Percentiles rank a stretch among this genome's conserved stretches.
Conservation (phyloP, 2,329 filamentous ascomycete genomes). For the Pseudogymnoascus sp. region DNA sequence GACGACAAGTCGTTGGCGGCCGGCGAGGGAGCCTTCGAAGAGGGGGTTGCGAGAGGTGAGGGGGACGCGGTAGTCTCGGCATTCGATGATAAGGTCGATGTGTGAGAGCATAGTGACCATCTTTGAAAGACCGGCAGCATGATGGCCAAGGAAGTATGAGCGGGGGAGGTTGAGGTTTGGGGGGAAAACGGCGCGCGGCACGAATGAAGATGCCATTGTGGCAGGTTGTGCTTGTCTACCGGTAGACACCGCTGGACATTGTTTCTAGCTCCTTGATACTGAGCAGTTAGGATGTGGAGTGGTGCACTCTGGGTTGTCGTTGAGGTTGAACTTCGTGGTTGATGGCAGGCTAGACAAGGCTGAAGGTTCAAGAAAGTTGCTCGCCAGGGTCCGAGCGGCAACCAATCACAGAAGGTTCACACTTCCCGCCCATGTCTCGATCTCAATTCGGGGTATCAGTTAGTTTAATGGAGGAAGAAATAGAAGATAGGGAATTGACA, state of each 20-base stretch:
- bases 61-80: constrained; percentile 85
- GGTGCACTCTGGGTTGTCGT: neutral
- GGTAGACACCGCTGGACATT: neutral
- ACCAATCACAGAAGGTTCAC: neutral
- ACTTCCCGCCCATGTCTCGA: neutral
- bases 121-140: constrained; percentile 68
- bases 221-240: neutral
- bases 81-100: constrained; percentile 87
- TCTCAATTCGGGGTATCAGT: neutral
- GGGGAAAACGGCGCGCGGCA: constrained; percentile 66
- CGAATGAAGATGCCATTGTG: constrained; percentile 42
- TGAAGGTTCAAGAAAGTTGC: constrained; percentile 4
- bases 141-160: constrained; percentile 93
- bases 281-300: neutral
- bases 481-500: neutral
- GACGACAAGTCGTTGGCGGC: constrained; percentile 68
- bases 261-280: neutral
- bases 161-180: constrained; percentile 66
- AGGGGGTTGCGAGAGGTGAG: constrained; percentile 83
- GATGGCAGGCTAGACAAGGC: neutral
- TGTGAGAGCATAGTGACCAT: constrained; percentile 75
- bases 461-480: neutral
- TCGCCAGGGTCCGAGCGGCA: neutral
- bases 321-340: neutral
- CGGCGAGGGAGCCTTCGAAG: constrained; percentile 70